These are phyloP conservation scores for Polygonum maritimum DNA, from an alignment of 148 eudicot genomes.

Conservation along the genomic window DNA sequence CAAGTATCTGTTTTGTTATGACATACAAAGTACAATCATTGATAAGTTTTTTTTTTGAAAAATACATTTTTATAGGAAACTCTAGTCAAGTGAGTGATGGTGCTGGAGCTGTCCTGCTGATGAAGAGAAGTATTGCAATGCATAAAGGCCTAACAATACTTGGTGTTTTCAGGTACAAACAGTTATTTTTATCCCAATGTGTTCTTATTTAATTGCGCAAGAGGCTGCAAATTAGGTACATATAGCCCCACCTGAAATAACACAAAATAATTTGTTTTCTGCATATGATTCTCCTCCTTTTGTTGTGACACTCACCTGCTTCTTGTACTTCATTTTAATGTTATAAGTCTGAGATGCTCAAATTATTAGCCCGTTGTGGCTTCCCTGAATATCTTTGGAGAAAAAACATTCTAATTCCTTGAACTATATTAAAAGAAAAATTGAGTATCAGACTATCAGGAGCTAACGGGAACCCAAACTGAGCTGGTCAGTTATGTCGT, in stretches of 20 bases:
- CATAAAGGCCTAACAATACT: conserved; percentile 81
- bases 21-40: background rate
- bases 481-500: background rate
- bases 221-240: background rate
- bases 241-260: background rate
- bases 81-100: conserved; percentile 98
- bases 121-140: conserved; percentile 91
- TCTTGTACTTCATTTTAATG: background rate
- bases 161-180: conserved; percentile 81
- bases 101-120: conserved; percentile 96
- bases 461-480: background rate
- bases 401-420: background rate
- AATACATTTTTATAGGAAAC: conserved; percentile 40
- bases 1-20: background rate
- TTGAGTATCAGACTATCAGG: background rate
- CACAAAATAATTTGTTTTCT: background rate
- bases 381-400: background rate
- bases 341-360: background rate
- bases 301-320: background rate
- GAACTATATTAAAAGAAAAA: background rate
- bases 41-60: background rate
- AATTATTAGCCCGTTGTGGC: background rate
- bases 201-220: background rate
- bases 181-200: background rate
- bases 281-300: background rate